Conservation (phyloP, 331 rosid genomes). For the Quercus lobata region DNA sequence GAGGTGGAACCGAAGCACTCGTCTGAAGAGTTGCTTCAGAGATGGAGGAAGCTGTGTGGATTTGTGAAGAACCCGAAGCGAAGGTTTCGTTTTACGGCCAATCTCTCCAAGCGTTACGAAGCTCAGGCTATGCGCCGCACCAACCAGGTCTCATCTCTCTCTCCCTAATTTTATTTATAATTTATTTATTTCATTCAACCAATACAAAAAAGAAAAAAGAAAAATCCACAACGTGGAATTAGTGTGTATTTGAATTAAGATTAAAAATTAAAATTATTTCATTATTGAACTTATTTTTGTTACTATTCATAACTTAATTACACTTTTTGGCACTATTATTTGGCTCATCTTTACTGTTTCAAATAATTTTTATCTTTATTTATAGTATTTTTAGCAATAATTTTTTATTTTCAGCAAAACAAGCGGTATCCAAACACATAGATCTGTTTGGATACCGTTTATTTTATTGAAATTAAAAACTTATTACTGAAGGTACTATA, state of each 20-base stretch:
- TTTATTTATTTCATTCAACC: no score
- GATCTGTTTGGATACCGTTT: accelerated
- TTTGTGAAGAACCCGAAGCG: conserved; percentile 37
- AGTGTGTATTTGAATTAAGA: no score
- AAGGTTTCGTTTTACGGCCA: conserved; percentile 89
- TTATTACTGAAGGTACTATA: accelerated
- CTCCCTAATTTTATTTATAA: neutral
- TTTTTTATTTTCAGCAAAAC: accelerated
- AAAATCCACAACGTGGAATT: accelerated
- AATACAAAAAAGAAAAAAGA: no score
- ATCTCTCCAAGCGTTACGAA: conserved; percentile 4
- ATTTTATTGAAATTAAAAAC: accelerated
- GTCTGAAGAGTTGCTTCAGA: conserved; percentile 58
- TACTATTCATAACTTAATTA: accelerated
- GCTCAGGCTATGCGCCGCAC: neutral
- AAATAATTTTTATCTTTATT: no score
- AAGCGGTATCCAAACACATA: accelerated
- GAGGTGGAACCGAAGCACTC: conserved; percentile 65
- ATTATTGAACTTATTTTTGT: no score
- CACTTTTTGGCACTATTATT: accelerated
- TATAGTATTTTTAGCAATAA: accelerated
- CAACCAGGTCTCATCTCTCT: neutral
- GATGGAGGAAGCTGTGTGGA: conserved; percentile 39
- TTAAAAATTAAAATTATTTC: no score
- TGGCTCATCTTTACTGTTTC: accelerated